Base-by-base conservation (phyloP, 1,284 basidiomycete genomes). In the Rhodotorula glutinis region DNA sequence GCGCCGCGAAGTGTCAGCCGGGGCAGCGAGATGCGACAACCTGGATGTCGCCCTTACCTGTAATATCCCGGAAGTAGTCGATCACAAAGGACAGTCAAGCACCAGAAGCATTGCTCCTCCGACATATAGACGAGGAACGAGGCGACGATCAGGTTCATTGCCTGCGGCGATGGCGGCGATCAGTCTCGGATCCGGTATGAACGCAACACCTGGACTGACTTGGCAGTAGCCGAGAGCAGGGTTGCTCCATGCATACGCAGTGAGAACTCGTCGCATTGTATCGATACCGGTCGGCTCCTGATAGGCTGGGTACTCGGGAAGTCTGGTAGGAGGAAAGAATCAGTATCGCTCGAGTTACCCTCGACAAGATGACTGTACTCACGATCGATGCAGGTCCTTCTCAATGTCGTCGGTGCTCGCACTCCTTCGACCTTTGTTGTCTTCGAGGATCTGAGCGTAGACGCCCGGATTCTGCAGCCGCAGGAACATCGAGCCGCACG, bases 391-490 rank as follows among this genome's bases (percentile, higher is more conserved):
- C 49, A 99, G 80, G 78, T 99, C 96, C 80, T 99, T 99, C 80
- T 98, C 96, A 58, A 99, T 99, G 78, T 99, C 96, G 78, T 99
- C 96, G 0, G 95, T 96, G 75, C 91, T 93, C 13, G 90, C 90
- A 60, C 85, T 93, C 29, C 86, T 87, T 66, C 88, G 85, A 17
- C 91, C 93, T 63, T 85, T 83, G 78, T 95, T 88, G 61, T 91
- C 87, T 60, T 86, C 85, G 13, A 97, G 80, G 38, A 98, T 83
- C 8, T 84, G 82, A n/a, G 87, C 83, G 78, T 97, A 99, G 72
- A 86, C 84, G 25, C 93, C 90, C 2, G 90, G 91, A 72, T 96
- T 88, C 54, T 87, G 83, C 75, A 91, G 93, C 16, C 96, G 91
- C 33, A 96, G 75, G 57, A 66, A 94, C 65, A 98, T 83, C 1